These are phyloP conservation scores for Ustilago tritici DNA, from an alignment of 1,284 basidiomycete genomes.

Conservation along the genomic window DNA sequence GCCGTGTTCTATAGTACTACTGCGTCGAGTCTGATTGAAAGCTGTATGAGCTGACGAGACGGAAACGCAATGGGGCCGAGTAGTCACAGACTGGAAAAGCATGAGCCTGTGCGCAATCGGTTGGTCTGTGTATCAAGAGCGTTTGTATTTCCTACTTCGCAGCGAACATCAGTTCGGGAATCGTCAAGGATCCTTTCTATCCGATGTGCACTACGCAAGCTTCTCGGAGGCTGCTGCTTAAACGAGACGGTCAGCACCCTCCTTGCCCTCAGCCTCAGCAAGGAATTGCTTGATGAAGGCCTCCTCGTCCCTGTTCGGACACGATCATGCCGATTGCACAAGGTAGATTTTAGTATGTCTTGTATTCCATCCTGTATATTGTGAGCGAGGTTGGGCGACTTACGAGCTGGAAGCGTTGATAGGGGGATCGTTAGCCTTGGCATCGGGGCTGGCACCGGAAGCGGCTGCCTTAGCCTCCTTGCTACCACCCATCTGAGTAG, in stretches of 20 bases:
- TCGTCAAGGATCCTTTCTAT: too few species aligned
- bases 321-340: too few species aligned
- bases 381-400: constrained; percentile 20
- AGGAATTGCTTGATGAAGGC: constrained; percentile 69
- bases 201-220: neutral
- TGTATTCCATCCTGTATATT: neutral
- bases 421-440: constrained; percentile 47
- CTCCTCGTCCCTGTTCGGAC: constrained; percentile 60
- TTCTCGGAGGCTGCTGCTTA: constrained; percentile 12
- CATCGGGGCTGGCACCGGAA: constrained; percentile 23
- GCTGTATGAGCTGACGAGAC: too few species aligned
- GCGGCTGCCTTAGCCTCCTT: constrained; percentile 38
- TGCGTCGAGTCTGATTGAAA: too few species aligned
- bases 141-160: neutral
- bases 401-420: constrained; percentile 63
- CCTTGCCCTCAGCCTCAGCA: constrained; percentile 61
- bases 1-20: too few species aligned
- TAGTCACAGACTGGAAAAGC: neutral
- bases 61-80: too few species aligned
- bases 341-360: too few species aligned
- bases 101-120: neutral
- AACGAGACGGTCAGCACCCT: constrained; percentile 45
- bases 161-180: neutral
- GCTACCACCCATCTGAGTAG: constrained; percentile 34
- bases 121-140: neutral